phyloP scores from a whole-genome alignment of 306 rosid genomes.

The Quercus bicolor region DNA sequence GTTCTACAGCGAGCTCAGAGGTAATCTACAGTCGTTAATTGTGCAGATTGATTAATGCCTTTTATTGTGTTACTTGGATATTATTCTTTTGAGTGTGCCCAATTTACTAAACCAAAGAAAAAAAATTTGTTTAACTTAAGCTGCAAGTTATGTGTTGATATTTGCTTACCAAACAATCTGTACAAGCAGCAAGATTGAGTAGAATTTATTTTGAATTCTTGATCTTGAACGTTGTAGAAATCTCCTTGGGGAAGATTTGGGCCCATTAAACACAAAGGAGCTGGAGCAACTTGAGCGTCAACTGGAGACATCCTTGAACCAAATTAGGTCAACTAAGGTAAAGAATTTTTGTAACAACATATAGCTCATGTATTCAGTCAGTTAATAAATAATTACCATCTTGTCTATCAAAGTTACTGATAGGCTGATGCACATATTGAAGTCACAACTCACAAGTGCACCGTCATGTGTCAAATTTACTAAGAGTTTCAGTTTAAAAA shows the following conservation, averaged over 20 bases:
- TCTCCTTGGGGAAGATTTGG: slow-evolving; percentile 86
- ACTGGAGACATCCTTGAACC: slow-evolving; percentile 62
- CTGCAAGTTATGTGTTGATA: background rate
- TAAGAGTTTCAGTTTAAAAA: no score
- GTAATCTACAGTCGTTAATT: slow-evolving; percentile 28
- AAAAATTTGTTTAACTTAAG: background rate
- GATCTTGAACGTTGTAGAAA: slow-evolving; percentile 39
- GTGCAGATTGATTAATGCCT: background rate
- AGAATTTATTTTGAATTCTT: background rate
- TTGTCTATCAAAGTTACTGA: no score
- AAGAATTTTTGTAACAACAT: background rate
- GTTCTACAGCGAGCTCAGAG: slow-evolving; percentile 76
- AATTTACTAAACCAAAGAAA: background rate
- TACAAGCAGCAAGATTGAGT: background rate
- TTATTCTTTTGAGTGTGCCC: background rate
- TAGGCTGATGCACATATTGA: no score
- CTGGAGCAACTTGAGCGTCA: slow-evolving; percentile 76
- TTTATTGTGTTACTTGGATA: background rate
- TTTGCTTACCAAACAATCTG: background rate
- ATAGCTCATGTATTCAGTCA: no score
- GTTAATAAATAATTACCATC: no score
- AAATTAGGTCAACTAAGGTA: slow-evolving; percentile 81
- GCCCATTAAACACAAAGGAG: slow-evolving; percentile 51
- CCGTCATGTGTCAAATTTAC: no score
- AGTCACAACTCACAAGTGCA: no score